phyloP scores from a whole-genome alignment of 140 eudicot species.

The Ambrosia hybrid region DNA sequence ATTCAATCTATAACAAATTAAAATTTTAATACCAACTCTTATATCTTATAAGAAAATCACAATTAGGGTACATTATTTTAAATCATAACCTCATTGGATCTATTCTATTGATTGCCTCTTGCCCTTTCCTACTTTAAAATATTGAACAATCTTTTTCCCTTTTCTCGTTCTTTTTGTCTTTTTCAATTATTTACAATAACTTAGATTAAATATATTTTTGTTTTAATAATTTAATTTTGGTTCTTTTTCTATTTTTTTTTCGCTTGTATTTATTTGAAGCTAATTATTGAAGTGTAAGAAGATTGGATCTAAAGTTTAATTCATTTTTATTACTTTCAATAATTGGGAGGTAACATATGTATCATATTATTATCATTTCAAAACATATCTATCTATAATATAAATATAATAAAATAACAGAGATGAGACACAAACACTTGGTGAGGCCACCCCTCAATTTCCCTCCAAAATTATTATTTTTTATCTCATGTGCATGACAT shows the following conservation, averaged over 20 bases:
- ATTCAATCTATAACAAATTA: too few species aligned
- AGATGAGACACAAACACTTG: too few species aligned
- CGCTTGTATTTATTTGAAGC: slow-evolving; percentile 23
- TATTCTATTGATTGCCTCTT: slow-evolving; percentile 12
- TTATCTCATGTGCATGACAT: too few species aligned
- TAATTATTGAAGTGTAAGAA: slow-evolving; percentile 34
- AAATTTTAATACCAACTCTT: too few species aligned
- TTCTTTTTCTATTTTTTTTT: not conserved
- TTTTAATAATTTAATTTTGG: slow-evolving; percentile 5
- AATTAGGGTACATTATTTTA: slow-evolving; percentile 1
- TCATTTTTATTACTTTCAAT: slow-evolving; percentile 28
- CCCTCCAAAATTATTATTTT: too few species aligned
- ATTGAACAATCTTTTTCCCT: not conserved
- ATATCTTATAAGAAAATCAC: too few species aligned
- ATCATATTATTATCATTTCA: not conserved
- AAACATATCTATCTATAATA: too few species aligned
- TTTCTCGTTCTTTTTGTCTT: not conserved
- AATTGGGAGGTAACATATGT: slow-evolving; percentile 20
- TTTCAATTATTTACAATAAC: slow-evolving; percentile 12
- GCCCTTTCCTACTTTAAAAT: slow-evolving; percentile 25
- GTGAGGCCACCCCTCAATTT: too few species aligned
- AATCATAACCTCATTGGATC: slow-evolving; percentile 22
- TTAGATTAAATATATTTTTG: not conserved
- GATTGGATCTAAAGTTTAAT: slow-evolving; percentile 33
- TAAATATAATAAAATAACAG: too few species aligned